These are phyloP conservation scores for Termitomyces sp. DNA, from an alignment of 768 basidiomycete genomes.

Conservation along the genomic window DNA sequence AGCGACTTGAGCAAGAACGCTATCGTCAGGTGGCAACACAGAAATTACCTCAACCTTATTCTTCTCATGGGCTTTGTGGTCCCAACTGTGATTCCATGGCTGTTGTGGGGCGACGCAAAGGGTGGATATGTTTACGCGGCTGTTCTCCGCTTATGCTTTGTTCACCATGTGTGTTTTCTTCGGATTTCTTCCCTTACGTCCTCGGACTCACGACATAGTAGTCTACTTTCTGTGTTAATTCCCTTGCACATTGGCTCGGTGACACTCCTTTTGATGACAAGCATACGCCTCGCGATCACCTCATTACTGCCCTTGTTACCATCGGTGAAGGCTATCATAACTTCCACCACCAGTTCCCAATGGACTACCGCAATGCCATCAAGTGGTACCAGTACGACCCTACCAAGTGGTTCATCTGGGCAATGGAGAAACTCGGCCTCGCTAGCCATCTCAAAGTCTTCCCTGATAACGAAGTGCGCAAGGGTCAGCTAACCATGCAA, in stretches of 20 bases:
- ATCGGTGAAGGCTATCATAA: conserved; percentile 98
- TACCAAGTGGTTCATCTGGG: conserved; percentile 88
- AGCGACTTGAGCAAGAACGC: conserved; percentile 78
- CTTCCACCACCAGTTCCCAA: conserved; percentile 95
- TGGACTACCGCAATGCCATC: conserved; percentile 97
- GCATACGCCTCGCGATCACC: conserved; percentile 86
- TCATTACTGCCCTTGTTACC: conserved; percentile 84
- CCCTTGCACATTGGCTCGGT: conserved; percentile 94
- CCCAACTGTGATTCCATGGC: conserved; percentile 73
- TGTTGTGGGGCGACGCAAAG: conserved; percentile 79
- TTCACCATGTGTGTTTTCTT: conserved; percentile 69
- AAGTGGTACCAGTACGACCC: conserved; percentile 93
- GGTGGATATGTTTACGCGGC: conserved; percentile 89
- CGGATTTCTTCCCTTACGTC: conserved; percentile 4
- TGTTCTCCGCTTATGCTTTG: conserved; percentile 72
- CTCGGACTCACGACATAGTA: conserved; percentile 21
- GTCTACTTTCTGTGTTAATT: conserved; percentile 97
- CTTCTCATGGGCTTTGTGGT: conserved; percentile 65
- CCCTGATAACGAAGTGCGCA: conserved; percentile 61
- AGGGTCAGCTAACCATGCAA: conserved; percentile 93
- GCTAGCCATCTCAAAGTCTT: conserved; percentile 67
- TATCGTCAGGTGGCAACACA: conserved; percentile 85
- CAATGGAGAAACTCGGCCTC: conserved; percentile 53
- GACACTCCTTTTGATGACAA: conserved; percentile 93
- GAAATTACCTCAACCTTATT: conserved; percentile 68